Percentiles rank a stretch among this genome's conserved stretches.
Evolutionary conservation across 2,329 filamentous ascomycete species (phyloP).

Genomic region (Didymella lethalis): DNA sequence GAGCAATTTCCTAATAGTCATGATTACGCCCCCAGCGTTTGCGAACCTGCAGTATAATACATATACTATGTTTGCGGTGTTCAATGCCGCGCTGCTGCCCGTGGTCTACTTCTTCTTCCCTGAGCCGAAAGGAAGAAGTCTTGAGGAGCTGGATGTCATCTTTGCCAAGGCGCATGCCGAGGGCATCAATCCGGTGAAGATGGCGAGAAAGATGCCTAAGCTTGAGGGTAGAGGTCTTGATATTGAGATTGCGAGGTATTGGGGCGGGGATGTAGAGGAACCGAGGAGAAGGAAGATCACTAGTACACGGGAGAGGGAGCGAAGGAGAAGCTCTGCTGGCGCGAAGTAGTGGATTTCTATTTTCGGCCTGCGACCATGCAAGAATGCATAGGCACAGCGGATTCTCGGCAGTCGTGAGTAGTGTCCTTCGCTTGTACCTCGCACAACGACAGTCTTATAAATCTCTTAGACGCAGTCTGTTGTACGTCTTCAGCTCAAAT

Average conservation of each 20-base stretch:
- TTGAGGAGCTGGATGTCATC: slow-evolving; percentile 63
- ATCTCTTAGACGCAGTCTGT: background rate
- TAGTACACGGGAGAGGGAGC: slow-evolving; percentile 3
- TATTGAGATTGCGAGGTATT: slow-evolving; percentile 17
- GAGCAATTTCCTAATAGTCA: slow-evolving; percentile 68
- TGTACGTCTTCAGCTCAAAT: background rate
- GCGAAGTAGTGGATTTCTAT: background rate
- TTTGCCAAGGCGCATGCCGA: slow-evolving; percentile 62
- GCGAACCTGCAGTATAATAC: slow-evolving; percentile 62
- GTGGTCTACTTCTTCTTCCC: slow-evolving; percentile 68
- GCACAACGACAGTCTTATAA: background rate
- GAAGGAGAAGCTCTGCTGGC: background rate
- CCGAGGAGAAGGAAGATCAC: slow-evolving; percentile 1
- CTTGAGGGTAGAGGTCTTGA: slow-evolving; percentile 10
- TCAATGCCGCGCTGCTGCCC: slow-evolving; percentile 64
- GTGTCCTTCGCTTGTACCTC: background rate
- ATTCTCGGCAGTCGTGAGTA: background rate
- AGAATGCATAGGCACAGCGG: background rate
- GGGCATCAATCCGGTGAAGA: slow-evolving; percentile 58
- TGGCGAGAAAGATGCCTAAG: slow-evolving; percentile 61
- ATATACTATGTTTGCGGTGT: slow-evolving; percentile 65
- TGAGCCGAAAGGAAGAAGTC: slow-evolving; percentile 61
- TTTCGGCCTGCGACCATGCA: too few species aligned
- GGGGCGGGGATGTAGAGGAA: slow-evolving; percentile 13
- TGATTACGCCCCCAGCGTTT: slow-evolving; percentile 70